Base-by-base conservation (phyloP, 2,329 filamentous ascomycete species). In the Madurella fahalii region DNA sequence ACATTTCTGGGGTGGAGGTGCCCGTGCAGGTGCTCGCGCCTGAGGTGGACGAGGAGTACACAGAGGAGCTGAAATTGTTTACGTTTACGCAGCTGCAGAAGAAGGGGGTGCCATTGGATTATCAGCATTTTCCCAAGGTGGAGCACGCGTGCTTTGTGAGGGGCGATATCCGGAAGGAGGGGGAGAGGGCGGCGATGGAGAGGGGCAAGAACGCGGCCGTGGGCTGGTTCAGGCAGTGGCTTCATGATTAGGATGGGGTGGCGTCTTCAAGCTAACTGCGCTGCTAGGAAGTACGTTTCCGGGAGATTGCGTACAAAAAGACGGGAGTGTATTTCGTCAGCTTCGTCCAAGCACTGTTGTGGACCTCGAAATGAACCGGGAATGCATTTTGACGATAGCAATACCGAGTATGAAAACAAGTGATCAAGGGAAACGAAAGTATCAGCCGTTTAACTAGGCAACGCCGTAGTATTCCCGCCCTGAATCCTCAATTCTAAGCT, bases 1-100 rank as follows among this genome's bases (percentile, higher is more conserved):
- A 82, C 53, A 72, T 82, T 16, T 70, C 76, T 13, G 68, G 63
- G 0, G 62, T 79, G 1, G 66, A 47, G 1, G 77, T 80, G 0
- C 77, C 79, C 0, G 68, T 75, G n/a, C 79, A 82, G 66, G 65
- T 81, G 5, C 61, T 82, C 7, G 76, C 77, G 1, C 77, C 79
- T 0, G 62, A 83, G 66, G 45, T 65, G 31, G 80, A 83, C 62
- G 50, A 39, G 0, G 50, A 62, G 16, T 81, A 69, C 60, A 69
- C 73, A 1, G 50, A 64, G 0, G 78, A 80, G 64, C 49, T 81
- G 47, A 82, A 81, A 67, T 45, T 53, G 43, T 65, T 73, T 61
- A 66, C 70, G 0, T 72, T 76, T 57, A 59, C 68, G 49, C 69
- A 67, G 9, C 54, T 81, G 40, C 69, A 64, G 20, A 67, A 61